phyloP scores from a whole-genome alignment of 345 rosid genomes.

The Isatis tinctoria region DNA sequence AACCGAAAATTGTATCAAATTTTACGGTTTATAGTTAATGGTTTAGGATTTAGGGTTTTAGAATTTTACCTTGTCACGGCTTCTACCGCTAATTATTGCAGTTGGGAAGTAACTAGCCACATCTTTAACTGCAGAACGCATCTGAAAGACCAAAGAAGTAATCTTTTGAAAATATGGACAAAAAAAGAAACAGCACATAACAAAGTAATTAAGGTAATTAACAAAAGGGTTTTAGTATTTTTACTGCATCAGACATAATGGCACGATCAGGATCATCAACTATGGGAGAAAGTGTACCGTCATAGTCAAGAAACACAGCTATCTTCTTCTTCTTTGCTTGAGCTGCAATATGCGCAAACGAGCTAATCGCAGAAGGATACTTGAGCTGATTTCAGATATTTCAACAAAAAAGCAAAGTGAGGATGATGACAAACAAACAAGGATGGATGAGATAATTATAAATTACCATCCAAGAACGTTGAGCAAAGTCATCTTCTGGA shows the following conservation, averaged over 20 bases:
- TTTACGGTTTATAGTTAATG: neutral
- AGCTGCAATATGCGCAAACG: conserved; percentile 51
- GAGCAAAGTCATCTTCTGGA: conserved; percentile 49
- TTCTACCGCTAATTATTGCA: conserved; percentile 95
- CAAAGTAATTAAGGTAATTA: neutral
- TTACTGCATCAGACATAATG: conserved; percentile 70
- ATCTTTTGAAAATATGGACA: neutral
- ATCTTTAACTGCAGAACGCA: conserved; percentile 82
- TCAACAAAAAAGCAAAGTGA: neutral
- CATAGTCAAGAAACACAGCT: conserved; percentile 85
- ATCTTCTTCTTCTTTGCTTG: conserved; percentile 67
- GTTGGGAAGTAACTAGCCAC: conserved; percentile 75
- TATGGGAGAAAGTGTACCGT: conserved; percentile 92
- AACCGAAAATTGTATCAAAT: neutral
- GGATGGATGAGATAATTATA: neutral
- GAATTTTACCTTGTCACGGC: conserved; percentile 67
- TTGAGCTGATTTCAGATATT: conserved; percentile 47
- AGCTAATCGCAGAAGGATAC: conserved; percentile 77
- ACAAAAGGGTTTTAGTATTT: conserved; percentile 2
- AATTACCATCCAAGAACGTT: conserved; percentile 73
- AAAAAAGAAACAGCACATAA: conserved; percentile 19
- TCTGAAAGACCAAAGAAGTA: conserved; percentile 34
- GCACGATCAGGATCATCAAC: conserved; percentile 92
- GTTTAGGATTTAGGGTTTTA: neutral
- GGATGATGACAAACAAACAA: too few species aligned